A percentile compares a stretch with the other conserved stretches of the same genome.
Conservation (phyloP, 2,329 filamentous ascomycete genomes). For the Penicillium sp. region DNA sequence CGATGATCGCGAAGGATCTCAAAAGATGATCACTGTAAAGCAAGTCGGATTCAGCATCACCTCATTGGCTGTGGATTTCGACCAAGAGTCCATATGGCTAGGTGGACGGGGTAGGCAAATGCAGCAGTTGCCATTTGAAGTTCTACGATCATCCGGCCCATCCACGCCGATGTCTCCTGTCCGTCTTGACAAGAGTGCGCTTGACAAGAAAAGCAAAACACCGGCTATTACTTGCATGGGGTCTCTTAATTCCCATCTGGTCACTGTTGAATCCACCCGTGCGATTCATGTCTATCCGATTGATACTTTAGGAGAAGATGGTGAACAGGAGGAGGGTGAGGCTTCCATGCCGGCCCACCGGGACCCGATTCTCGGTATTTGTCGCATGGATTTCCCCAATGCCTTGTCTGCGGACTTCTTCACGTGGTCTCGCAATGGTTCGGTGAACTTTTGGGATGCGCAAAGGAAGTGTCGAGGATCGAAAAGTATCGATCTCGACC, state of each 20-base stretch:
- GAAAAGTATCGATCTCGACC: constrained; percentile 68
- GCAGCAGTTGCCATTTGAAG: constrained; percentile 46
- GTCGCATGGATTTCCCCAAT: constrained; percentile 61
- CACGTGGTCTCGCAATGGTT: constrained; percentile 82
- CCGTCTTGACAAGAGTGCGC: constrained; percentile 20
- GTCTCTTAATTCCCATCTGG: constrained; percentile 63
- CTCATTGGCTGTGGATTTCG: constrained; percentile 61
- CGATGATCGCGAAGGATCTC: constrained; percentile 70
- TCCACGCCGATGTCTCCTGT: constrained; percentile 25
- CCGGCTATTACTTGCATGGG: constrained; percentile 63
- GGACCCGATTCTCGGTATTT: constrained; percentile 67
- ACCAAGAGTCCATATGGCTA: constrained; percentile 61
- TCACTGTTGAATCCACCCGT: constrained; percentile 72
- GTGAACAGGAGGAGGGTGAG: constrained; percentile 28
- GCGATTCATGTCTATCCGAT: constrained; percentile 66
- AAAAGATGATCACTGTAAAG: constrained; percentile 66
- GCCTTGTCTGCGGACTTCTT: constrained; percentile 69
- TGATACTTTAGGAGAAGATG: constrained; percentile 32
- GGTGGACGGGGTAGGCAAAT: constrained; percentile 63
- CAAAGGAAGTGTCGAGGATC: constrained; percentile 67
- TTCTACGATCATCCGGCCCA: constrained; percentile 34
- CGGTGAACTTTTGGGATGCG: constrained; percentile 76
- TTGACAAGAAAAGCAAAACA: constrained; percentile 29
- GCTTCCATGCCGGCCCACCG: constrained; percentile 55
- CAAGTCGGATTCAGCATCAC: constrained; percentile 66